These are phyloP conservation scores for Trichoderma orchidacearum DNA, from an alignment of 495 filamentous ascomycete genomes.

Conservation along the genomic window DNA sequence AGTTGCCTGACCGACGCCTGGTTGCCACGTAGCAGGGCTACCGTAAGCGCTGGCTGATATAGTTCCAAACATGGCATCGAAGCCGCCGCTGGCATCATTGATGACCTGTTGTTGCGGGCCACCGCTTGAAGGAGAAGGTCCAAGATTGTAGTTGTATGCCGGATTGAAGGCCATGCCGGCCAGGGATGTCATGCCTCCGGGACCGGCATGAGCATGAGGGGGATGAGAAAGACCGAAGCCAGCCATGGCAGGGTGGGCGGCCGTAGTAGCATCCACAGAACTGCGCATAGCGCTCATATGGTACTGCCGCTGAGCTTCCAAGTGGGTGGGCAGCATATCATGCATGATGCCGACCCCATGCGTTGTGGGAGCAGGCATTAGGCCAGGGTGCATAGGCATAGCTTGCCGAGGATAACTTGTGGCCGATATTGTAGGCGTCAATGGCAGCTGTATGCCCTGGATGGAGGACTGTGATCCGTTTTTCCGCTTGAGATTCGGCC, in stretches of 20 bases:
- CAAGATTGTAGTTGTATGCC: constrained; percentile 16
- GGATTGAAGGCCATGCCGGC: constrained; percentile 6
- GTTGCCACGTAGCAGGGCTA: constrained; percentile 30
- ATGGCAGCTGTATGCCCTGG: neutral
- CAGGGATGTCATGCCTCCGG: neutral
- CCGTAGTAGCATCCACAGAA: constrained; percentile 9
- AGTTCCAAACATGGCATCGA: constrained; percentile 44
- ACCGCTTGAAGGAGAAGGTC: constrained; percentile 3
- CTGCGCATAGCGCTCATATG: constrained; percentile 10
- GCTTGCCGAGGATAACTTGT: neutral
- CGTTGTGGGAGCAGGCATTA: constrained; percentile 5
- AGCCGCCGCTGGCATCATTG: constrained; percentile 14
- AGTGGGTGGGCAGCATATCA: neutral
- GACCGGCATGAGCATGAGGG: neutral
- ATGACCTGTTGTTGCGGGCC: constrained; percentile 9
- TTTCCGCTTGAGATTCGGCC: constrained; percentile 29
- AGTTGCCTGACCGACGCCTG: constrained; percentile 14
- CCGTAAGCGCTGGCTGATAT: constrained; percentile 29
- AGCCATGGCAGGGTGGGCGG: constrained; percentile 5
- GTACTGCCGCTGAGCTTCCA: neutral
- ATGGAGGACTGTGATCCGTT: constrained; percentile 19
- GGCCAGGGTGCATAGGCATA: neutral
- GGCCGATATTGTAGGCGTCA: neutral
- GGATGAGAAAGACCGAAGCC: constrained; percentile 9
- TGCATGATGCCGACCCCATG: constrained; percentile 13